Percentiles rank a stretch among this genome's conserved stretches.
These are phyloP conservation scores for Carex pumila DNA, from an alignment of 176 grass and related monocot genomes.

Conservation along the genomic window DNA sequence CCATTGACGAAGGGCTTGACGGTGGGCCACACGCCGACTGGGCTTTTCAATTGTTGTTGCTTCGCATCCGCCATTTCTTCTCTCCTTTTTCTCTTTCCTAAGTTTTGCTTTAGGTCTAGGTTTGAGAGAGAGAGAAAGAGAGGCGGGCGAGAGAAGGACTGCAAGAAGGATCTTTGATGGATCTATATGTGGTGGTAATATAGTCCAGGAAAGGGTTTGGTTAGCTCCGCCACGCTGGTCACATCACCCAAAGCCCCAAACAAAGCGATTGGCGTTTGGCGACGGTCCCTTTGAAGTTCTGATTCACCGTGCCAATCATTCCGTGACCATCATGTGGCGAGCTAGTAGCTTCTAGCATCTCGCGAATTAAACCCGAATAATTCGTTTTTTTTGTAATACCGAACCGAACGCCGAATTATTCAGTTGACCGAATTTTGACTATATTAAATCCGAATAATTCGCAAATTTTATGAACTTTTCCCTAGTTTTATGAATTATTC, in stretches of 20 bases:
- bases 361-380: too few relatives aligned
- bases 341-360: background rate
- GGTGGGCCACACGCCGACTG: constrained; percentile 57
- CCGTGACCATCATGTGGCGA: background rate
- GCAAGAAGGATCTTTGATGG: constrained; percentile 11
- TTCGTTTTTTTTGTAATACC: too few relatives aligned
- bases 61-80: constrained; percentile 62
- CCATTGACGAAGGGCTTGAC: constrained; percentile 87
- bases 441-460: too few relatives aligned
- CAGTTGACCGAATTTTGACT: too few relatives aligned
- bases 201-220: background rate
- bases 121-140: background rate
- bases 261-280: background rate
- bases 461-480: too few relatives aligned
- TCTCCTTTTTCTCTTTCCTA: background rate
- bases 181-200: constrained; percentile 10
- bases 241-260: background rate
- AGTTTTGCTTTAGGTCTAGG: background rate
- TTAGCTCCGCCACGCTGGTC: background rate
- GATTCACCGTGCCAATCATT: background rate
- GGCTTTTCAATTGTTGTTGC: constrained; percentile 29
- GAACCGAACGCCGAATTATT: too few relatives aligned
- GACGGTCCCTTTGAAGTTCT: background rate
- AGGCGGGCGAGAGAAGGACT: background rate
- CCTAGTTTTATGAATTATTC: too few relatives aligned